Percentiles rank a stretch among this genome's conserved stretches.
Evolutionary conservation across 108 stramenopile genomes (phyloP).

Genomic region (Discostella pseudostelligera): DNA sequence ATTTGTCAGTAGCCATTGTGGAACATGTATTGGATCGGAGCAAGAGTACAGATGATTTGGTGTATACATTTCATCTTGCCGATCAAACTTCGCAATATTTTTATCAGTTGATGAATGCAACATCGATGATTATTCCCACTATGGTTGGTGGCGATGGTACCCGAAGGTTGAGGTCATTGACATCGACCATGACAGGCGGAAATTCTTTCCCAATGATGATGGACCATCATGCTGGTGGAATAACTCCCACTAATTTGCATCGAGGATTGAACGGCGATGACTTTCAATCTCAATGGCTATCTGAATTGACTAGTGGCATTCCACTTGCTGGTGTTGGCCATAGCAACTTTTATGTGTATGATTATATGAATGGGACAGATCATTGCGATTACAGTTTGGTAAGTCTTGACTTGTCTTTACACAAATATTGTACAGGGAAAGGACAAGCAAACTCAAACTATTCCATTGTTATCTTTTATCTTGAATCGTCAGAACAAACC

Average conservation of each 20-base stretch:
- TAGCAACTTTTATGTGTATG: conserved; percentile 46
- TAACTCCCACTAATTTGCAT: background rate
- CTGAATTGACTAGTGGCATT: conserved; percentile 30
- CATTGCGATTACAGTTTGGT: conserved; percentile 57
- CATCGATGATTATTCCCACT: background rate
- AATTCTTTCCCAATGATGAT: background rate
- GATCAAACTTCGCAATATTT: conserved; percentile 45
- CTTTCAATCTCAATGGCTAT: conserved; percentile 34
- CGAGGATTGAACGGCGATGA: background rate
- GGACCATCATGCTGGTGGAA: background rate
- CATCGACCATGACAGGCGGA: background rate
- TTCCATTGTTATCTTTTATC: background rate
- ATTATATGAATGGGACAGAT: conserved; percentile 37
- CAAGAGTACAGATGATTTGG: conserved; percentile 35
- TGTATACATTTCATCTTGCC: conserved; percentile 36
- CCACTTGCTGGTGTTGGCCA: conserved; percentile 27
- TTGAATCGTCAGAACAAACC: conserved; percentile 10
- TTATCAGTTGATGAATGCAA: conserved; percentile 48
- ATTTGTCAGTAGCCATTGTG: conserved; percentile 35
- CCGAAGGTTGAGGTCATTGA: background rate
- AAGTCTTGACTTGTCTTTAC: background rate
- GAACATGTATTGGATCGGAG: conserved; percentile 46
- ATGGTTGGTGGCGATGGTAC: conserved; percentile 1
- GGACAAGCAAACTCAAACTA: background rate
- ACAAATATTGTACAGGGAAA: too few relatives aligned